Conservation (phyloP, 23 red algal species). For the Gracilariopsis chorda region DNA sequence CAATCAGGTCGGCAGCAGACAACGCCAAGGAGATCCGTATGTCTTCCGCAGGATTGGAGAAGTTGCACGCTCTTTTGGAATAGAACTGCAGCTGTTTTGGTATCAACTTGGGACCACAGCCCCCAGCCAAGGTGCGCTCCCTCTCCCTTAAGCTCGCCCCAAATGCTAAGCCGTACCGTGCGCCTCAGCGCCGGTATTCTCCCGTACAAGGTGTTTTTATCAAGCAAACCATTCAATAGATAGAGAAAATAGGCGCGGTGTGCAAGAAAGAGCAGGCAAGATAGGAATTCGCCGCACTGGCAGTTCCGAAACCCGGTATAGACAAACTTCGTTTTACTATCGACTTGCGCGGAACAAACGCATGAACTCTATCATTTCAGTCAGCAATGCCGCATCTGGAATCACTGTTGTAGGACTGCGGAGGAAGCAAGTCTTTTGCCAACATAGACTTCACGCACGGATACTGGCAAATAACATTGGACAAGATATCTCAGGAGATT, state of each 20-base stretch:
- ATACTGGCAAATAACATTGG: constrained; percentile 13
- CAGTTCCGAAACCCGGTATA: constrained; percentile 15
- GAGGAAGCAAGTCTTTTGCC: too few species aligned
- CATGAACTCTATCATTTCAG: background rate
- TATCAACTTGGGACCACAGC: background rate
- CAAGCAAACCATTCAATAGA: background rate
- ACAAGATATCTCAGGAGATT: background rate
- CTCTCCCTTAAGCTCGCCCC: background rate
- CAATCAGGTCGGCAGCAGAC: background rate
- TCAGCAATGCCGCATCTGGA: too few species aligned
- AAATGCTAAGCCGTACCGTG: background rate
- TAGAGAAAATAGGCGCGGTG: constrained; percentile 19
- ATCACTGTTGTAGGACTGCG: too few species aligned
- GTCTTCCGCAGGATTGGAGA: background rate
- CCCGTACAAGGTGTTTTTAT: background rate
- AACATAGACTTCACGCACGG: background rate
- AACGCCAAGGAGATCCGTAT: background rate
- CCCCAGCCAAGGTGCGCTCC: background rate
- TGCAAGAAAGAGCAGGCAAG: background rate
- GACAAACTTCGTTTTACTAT: background rate
- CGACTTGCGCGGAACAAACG: background rate
- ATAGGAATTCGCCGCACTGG: background rate
- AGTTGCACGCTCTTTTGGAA: background rate
- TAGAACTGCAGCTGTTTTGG: background rate
- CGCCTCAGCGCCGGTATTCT: background rate